phyloP scores from a whole-genome alignment of 805 yeast genomes.

The Monosporozyma unispora region DNA sequence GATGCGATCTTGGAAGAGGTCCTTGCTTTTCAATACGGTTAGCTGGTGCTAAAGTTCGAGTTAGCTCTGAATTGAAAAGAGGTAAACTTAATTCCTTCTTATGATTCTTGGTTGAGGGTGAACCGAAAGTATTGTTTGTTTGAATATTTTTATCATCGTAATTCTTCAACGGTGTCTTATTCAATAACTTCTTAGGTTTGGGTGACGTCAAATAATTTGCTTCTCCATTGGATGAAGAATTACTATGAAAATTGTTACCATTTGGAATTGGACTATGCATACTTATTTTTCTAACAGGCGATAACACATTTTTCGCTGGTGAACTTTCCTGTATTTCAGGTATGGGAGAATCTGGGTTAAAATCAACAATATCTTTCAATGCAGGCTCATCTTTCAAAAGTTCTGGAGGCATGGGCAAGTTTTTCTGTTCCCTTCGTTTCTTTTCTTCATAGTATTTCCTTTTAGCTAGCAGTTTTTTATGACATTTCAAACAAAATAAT shows the following conservation, averaged over 20 bases:
- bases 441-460: conserved; percentile 42
- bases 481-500: conserved; percentile 87
- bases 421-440: conserved; percentile 22
- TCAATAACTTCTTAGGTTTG: background rate
- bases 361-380: background rate
- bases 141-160: background rate
- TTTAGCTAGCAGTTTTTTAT: conserved; percentile 71
- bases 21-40: background rate
- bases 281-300: background rate
- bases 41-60: background rate
- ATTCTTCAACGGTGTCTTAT: conserved; percentile 1
- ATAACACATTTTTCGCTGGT: background rate
- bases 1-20: background rate
- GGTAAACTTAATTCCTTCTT: background rate
- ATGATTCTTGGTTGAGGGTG: background rate
- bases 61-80: background rate
- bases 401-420: conserved; percentile 13
- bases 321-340: conserved; percentile 10
- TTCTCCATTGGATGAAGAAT: background rate
- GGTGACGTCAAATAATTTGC: background rate
- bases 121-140: background rate
- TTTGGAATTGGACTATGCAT: background rate
- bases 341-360: background rate
- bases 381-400: background rate
- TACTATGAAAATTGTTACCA: background rate